Evolutionary conservation across 169 alveolate species (phyloP).

Genomic region (Cryptosporidium ryanae): DNA sequence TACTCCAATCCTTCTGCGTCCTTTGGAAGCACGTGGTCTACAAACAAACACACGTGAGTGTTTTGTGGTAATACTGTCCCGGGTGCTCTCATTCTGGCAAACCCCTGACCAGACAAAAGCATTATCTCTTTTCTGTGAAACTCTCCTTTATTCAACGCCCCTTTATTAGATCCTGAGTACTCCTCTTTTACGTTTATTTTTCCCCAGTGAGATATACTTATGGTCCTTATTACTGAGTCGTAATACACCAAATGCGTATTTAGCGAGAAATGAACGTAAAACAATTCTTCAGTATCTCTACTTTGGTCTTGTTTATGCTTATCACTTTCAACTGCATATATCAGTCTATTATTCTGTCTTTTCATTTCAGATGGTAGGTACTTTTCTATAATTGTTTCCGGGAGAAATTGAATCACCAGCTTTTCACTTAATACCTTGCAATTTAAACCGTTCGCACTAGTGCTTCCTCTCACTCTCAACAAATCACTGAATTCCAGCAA

Average conservation of each 20-base stretch:
- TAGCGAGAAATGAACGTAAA: constrained; percentile 49
- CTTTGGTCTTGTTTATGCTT: neutral
- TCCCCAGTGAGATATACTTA: constrained; percentile 91
- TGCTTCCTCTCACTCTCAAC: neutral
- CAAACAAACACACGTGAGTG: constrained; percentile 79
- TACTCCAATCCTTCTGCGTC: constrained; percentile 88
- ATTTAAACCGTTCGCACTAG: neutral
- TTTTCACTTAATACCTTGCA: constrained; percentile 38
- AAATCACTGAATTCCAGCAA: constrained; percentile 45
- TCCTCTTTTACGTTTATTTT: constrained; percentile 85
- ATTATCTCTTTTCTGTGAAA: constrained; percentile 87
- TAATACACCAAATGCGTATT: constrained; percentile 74
- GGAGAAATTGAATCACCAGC: constrained; percentile 27
- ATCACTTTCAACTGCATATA: neutral
- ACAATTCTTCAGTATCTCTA: neutral
- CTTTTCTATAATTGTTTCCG: constrained; percentile 51
- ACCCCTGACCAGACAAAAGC: constrained; percentile 69
- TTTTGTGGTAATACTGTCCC: constrained; percentile 78
- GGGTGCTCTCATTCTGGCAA: constrained; percentile 76
- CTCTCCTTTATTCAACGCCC: constrained; percentile 88
- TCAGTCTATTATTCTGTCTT: constrained; percentile 37
- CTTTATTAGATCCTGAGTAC: constrained; percentile 83
- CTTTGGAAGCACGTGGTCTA: constrained; percentile 84
- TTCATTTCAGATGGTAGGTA: constrained; percentile 31
- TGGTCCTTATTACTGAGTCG: constrained; percentile 77